phyloP scores from a whole-genome alignment of 129 eudicot genomes.

The Helianthus tuberosus region DNA sequence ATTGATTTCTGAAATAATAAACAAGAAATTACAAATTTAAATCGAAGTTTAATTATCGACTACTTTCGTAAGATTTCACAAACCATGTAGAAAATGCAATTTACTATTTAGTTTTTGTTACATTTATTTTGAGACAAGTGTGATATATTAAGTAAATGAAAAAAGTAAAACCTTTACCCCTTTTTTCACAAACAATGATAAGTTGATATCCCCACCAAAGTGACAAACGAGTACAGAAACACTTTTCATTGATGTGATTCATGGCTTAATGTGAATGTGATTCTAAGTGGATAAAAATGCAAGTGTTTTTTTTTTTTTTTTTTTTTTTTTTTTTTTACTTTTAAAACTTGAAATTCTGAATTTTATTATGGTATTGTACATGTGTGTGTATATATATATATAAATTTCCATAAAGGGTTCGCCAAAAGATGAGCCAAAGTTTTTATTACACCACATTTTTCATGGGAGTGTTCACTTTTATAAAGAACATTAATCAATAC shows the following conservation, averaged over 20 bases:
- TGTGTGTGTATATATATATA: not conserved
- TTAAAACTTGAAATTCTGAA: constrained; percentile 20
- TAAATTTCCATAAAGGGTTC: not conserved
- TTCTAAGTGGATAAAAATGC: constrained; percentile 8
- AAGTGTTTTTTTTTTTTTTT: no score
- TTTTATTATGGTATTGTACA: not conserved
- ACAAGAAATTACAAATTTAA: no score
- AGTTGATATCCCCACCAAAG: constrained; percentile 22
- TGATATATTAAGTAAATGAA: not conserved
- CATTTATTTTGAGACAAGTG: not conserved
- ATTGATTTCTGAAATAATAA: no score
- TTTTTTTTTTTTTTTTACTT: not conserved
- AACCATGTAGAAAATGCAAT: not conserved
- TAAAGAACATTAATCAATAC: constrained; percentile 36
- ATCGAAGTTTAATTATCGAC: no score
- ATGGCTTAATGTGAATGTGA: constrained; percentile 6
- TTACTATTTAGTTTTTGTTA: not conserved
- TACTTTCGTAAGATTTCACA: no score
- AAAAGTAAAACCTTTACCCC: constrained; percentile 7
- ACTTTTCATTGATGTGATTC: constrained; percentile 55
- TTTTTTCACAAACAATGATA: constrained; percentile 6
- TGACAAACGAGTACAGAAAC: constrained; percentile 22
- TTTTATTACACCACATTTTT: constrained; percentile 21
- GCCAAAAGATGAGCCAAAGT: constrained; percentile 25
- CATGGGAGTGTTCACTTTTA: constrained; percentile 29